A percentile compares a stretch with the other conserved stretches of the same genome.
phyloP scores from a whole-genome alignment of 1,284 basidiomycete genomes.

The Rhizoctonia solani region DNA sequence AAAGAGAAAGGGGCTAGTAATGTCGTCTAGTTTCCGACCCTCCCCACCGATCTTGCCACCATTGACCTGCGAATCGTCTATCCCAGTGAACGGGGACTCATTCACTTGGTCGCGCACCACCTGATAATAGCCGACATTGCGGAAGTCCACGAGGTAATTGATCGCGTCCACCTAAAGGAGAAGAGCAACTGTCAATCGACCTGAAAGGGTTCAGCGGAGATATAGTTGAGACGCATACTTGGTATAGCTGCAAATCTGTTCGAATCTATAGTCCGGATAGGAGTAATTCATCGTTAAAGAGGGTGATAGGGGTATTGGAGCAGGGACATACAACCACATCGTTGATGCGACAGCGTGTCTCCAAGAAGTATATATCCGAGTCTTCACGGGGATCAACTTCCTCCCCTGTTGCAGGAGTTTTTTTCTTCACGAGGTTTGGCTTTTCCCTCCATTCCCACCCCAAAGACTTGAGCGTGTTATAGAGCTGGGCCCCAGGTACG shows the following conservation, averaged over 20 bases:
- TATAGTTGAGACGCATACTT: slow-evolving; percentile 49
- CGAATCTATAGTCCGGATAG: slow-evolving; percentile 61
- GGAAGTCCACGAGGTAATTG: slow-evolving; percentile 98
- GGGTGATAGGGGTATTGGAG: background rate
- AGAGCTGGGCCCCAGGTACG: slow-evolving; percentile 51
- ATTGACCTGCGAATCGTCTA: background rate
- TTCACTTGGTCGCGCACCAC: slow-evolving; percentile 1
- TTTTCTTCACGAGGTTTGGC: slow-evolving; percentile 38
- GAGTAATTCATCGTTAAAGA: slow-evolving; percentile 2
- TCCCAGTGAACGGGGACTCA: slow-evolving; percentile 19
- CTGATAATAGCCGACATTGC: slow-evolving; percentile 58
- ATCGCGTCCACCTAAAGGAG: slow-evolving; percentile 67
- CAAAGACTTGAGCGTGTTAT: slow-evolving; percentile 85
- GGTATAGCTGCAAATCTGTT: slow-evolving; percentile 97
- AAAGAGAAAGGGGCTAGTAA: slow-evolving; percentile 90
- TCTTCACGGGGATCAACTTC: slow-evolving; percentile 52
- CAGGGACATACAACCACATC: slow-evolving; percentile 77
- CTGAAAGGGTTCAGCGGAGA: slow-evolving; percentile 5
- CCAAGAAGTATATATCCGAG: slow-evolving; percentile 87
- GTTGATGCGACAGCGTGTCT: slow-evolving; percentile 87
- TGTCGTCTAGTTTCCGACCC: slow-evolving; percentile 56
- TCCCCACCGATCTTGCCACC: slow-evolving; percentile 15
- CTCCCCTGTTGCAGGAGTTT: slow-evolving; percentile 47
- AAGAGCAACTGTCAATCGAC: background rate
- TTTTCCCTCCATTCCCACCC: slow-evolving; percentile 98